Evolutionary conservation across 1,139 yeast species (phyloP).

Genomic region (Lodderomyces pseudojiufengensis): DNA sequence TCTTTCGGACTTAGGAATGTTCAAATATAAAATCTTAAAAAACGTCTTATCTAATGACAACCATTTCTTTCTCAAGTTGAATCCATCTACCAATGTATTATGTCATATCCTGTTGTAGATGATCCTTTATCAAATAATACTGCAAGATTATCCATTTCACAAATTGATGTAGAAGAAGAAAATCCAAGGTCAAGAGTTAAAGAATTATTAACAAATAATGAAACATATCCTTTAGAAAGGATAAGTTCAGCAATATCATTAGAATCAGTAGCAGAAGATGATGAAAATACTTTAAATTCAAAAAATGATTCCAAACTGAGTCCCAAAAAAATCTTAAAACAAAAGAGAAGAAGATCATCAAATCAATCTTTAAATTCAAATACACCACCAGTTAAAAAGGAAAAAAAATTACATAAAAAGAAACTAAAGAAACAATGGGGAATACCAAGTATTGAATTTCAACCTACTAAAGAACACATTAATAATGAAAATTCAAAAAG

Average conservation of each 20-base stretch:
- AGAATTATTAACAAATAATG: constrained; percentile 13
- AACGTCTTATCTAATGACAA: too few species aligned
- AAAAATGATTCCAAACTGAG: constrained; percentile 1
- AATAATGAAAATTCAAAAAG: constrained; percentile 12
- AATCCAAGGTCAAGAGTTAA: constrained; percentile 19
- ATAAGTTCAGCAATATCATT: constrained; percentile 28
- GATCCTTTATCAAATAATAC: constrained; percentile 24
- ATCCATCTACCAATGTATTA: background rate
- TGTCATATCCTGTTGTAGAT: constrained; percentile 7
- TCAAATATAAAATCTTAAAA: too few species aligned
- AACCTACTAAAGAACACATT: constrained; percentile 10
- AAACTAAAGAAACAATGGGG: constrained; percentile 32
- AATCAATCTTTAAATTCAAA: constrained; percentile 20
- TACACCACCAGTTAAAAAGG: constrained; percentile 12
- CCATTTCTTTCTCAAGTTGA: too few species aligned
- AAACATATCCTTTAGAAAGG: constrained; percentile 7
- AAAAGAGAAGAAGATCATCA: constrained; percentile 44
- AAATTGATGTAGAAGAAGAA: constrained; percentile 18
- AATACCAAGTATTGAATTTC: constrained; percentile 24
- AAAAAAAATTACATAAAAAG: constrained; percentile 28
- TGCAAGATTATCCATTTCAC: constrained; percentile 27
- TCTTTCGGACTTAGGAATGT: too few species aligned
- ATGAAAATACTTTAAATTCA: constrained; percentile 10
- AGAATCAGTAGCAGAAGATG: constrained; percentile 19
- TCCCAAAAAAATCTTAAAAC: constrained; percentile 13